phyloP scores from a whole-genome alignment of 2,329 filamentous ascomycete genomes.

The Lasiodiplodia theobromae region DNA sequence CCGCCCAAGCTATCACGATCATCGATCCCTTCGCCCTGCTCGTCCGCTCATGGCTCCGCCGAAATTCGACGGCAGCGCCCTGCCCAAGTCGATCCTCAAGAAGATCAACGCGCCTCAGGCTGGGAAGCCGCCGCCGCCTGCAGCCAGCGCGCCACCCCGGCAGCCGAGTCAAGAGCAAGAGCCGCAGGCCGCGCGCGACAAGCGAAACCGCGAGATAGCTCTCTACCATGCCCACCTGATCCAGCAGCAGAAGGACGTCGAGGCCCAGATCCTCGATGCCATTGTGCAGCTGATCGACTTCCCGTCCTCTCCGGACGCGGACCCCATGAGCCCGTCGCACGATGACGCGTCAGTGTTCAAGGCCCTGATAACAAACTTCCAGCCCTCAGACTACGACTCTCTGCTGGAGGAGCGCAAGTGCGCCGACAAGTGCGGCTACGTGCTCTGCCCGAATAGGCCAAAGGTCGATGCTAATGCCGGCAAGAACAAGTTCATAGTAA shows the following conservation, averaged over 20 bases:
- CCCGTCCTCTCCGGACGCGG: slow-evolving; percentile 60
- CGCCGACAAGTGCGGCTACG: slow-evolving; percentile 81
- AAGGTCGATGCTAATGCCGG: slow-evolving; percentile 58
- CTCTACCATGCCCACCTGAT: slow-evolving; percentile 83
- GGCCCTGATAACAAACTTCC: slow-evolving; percentile 73
- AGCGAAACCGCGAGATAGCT: slow-evolving; percentile 68
- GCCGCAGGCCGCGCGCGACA: slow-evolving; percentile 41
- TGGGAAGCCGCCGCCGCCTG: slow-evolving; percentile 9
- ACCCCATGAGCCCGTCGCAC: slow-evolving; percentile 60
- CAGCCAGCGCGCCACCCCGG: slow-evolving; percentile 27
- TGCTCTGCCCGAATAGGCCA: slow-evolving; percentile 74
- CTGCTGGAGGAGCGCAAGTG: slow-evolving; percentile 89
- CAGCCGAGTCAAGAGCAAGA: slow-evolving; percentile 34
- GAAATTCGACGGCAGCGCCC: slow-evolving; percentile 37
- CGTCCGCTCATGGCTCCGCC: slow-evolving; percentile 23
- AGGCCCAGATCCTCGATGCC: slow-evolving; percentile 74
- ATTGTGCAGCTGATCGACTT: slow-evolving; percentile 75
- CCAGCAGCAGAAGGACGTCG: slow-evolving; percentile 80
- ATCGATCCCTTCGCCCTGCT: slow-evolving; percentile 14
- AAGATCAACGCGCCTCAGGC: slow-evolving; percentile 37
- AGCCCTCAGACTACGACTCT: slow-evolving; percentile 87
- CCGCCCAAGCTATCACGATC: slow-evolving; percentile 28
- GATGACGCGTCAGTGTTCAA: slow-evolving; percentile 72
- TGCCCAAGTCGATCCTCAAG: slow-evolving; percentile 57
- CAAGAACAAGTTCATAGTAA: slow-evolving; percentile 68